Base-by-base conservation (phyloP, 1,139 yeast genomes). In the Pichia sp. region DNA sequence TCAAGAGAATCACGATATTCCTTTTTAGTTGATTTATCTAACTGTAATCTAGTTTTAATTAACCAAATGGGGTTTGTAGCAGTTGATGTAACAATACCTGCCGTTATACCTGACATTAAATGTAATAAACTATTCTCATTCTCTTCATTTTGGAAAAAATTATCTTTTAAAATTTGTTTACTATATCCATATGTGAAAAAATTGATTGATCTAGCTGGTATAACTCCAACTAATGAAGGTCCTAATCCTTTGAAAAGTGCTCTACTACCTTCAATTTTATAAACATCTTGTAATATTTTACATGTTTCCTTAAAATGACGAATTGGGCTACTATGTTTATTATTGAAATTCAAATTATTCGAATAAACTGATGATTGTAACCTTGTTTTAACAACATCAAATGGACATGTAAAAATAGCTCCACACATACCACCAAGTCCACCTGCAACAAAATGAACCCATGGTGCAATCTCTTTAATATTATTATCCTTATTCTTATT, bases 11-110 rank as follows among this genome's bases (percentile, higher is more conserved):
- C 89, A 46, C 72, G 80, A 61, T 89, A 91, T 50, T 72, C 72
- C 48, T 79, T 77, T 12, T 73, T 71, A 38, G 72, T 71, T 15
- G 75, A 63, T 58, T 80, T 84, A 60, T 91, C 98, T 44, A 93
- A 71, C 58, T 93, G 99, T 38, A 93, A 71, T 55, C 99, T 72
- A 1, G 99, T 93, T 61, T 93, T 93, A 45, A 93, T 82, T 50
- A 93, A 69, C 99, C 99, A 93, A 43, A 93, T 93, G n/a, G 99
- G 99, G 59, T 93, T 93, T 0, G 99, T 93, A n/a, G 93, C 95
- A 0, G 98, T 91, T 4, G 96, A 83, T 0, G 98, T 93, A 18
- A 84, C 93, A 58, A 91, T 70, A 3, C 99, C 98, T 0, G 99
- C 99, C 53, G 74, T 74, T 1, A 91, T 79, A n/a, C 97, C 98